Evolutionary conservation across 371 early-diverging fungal genomes (phyloP).

Genomic region (Choanephora cucurbitarum): DNA sequence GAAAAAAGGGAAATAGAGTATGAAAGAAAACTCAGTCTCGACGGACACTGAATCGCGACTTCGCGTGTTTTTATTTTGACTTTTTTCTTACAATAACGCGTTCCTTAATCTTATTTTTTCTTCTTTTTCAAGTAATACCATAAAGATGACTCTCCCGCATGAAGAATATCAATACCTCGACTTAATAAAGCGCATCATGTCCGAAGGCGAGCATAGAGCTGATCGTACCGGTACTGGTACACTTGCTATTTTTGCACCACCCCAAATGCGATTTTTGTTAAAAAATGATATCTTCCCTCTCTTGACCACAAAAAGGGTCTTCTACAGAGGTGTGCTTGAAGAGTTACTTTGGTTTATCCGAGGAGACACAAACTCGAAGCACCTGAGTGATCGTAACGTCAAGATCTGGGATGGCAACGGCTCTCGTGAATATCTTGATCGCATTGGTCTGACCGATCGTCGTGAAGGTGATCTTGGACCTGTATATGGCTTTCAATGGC

Average conservation of each 20-base stretch:
- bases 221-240: conserved; percentile 99
- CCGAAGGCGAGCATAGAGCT: conserved; percentile 74
- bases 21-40: background rate
- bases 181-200: conserved; percentile 81
- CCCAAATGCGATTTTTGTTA: conserved; percentile 89
- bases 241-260: conserved; percentile 91
- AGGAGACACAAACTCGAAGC: conserved; percentile 89
- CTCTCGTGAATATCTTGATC: conserved; percentile 89
- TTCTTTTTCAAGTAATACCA: conserved; percentile 7
- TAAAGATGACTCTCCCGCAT: conserved; percentile 26
- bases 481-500: conserved; percentile 99
- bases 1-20: background rate
- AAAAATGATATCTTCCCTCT: conserved; percentile 84
- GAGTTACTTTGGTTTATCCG: conserved; percentile 98
- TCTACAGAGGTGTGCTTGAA: conserved; percentile 91
- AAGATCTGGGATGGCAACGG: conserved; percentile 99
- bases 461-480: conserved; percentile 98
- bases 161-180: conserved; percentile 94
- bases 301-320: conserved; percentile 97
- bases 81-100: background rate
- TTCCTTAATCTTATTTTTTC: conserved; percentile 7
- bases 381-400: conserved; percentile 82
- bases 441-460: conserved; percentile 77
- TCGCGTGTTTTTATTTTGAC: background rate
- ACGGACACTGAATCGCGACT: background rate